Evolutionary conservation across 768 basidiomycete species (phyloP), one percentile per base, ranked within the genome.

Genomic region (Suillus clintonianus): DNA sequence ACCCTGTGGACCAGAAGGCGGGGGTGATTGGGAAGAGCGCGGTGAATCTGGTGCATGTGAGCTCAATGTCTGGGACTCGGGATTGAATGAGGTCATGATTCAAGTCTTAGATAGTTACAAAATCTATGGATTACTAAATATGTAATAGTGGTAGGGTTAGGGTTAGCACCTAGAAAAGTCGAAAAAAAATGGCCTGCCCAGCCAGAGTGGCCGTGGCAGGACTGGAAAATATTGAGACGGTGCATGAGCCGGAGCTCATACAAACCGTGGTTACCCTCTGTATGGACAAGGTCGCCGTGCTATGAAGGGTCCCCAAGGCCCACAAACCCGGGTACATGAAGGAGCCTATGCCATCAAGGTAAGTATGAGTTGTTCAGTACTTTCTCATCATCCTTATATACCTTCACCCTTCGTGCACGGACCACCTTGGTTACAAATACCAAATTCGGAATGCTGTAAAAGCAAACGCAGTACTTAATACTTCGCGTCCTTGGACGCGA

Each of bases 1-100:
- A 9, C 91, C 91, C 68, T 92, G 89, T 1, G 77, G 37, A 1
- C 91, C 90, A 2, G 80, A 69, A 8, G 91, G 91, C 0, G 88
- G 81, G 36, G 90, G 89, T 19, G 90, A 91, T 72, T 91, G 86
- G 0, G 89, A 90, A 45, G 89, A 81, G 54, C 90, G 83, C 1
- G 91, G 90, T 54, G 91, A 89, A 71, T 75, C 74, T 19, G 76
- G 74, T 7, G 74, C 75, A 53, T 68, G 70, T 8, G 45, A 36
- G 53, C 65, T 62, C 42, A 34, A 22, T 7, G 62, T 30, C 6
- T 45, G 53, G 13, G 45, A 19, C 45, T 55, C 59, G 0, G 48
- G 36, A 24, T 51, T 59, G 13, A 50, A 50, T 15, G 69, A 55
- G 30, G 27, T 70, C 70, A 70, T 27, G 27, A 27, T 27, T 27